Evolutionary conservation across 495 filamentous ascomycete genomes (phyloP), one percentile per base, ranked within the genome.

Genomic region (Oleoguttula mirabilis): DNA sequence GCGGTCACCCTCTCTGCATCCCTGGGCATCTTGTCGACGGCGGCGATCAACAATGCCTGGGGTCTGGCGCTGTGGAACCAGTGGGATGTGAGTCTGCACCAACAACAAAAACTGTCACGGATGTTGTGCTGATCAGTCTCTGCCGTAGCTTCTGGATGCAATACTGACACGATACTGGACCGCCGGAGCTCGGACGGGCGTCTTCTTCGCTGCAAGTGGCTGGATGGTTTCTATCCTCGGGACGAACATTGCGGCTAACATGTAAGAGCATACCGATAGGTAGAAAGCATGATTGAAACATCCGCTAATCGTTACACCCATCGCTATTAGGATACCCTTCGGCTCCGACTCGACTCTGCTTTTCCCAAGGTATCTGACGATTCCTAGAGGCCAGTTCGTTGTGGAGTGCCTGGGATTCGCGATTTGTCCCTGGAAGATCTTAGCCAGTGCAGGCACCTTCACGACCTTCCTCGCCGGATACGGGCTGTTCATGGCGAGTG

Each of bases 401-500:
- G 70, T 70, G 15, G 76, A 72, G 2, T 27, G 78, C 20, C 59
- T 76, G 0, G 75, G 44, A 37, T 74, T 71, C 67, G 71, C 66
- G 22, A 59, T 75, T 4, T 69, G 72, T 1, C 75, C 73, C 3
- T 80, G 75, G 75, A 77, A 76, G 51, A 77, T 80, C 30, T 58
- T 79, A n/a, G 68, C 61, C 24, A 70, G 64, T n/a, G 75, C 75
- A 10, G 49, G 57, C 14, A 72, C 62, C 0, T 72, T 79, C 55
- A 66, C 77, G 6, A 68, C 67, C 25, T 80, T 80, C 56, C 68
- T 80, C 60, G 55, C 51, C 7, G 63, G 61, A 10, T 71, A 70
- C 47, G 54, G 62, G 12, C 68, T 83, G 19, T 83, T 85, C 61
- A 66, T 85, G 4, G 79, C 72, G 0, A 77, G 78, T 0, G 74